Base-by-base conservation (phyloP, 805 yeast genomes). In the Yamadazyma insecticola region DNA sequence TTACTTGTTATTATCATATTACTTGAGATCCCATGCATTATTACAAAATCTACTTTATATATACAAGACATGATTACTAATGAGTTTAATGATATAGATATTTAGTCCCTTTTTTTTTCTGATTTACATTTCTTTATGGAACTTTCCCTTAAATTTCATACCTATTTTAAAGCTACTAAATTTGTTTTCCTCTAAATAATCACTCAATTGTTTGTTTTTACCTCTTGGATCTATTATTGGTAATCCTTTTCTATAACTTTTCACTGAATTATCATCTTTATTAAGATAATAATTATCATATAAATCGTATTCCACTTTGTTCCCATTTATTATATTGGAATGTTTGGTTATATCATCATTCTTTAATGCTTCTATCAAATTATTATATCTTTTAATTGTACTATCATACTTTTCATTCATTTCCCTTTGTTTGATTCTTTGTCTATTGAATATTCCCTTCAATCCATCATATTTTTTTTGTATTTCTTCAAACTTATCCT, bases 161-260 rank as follows among this genome's bases (percentile, higher is more conserved):
- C 57, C 70, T 53, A 57, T 41, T 28, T 36, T 47, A 41, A 44
- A 60, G 26, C 20, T 43, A 28, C 16, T 36, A 32, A 29, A 40
- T 36, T 3, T 53, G 2, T 22, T 36, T 5, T 53, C 52, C 20
- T 41, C 49, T 33, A 63, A 39, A 29, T 54, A 57, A 33, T 63
- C 69, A 3, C 55, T 57, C 29, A 64, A 43, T 11, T 43, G 40
- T 33, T 49, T 55, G 1, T 58, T 58, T 37, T 47, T 34, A 1
- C 62, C 63, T 6, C 33, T 24, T 16, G 61, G 39, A 13, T 53
- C 63, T 2, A 31, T 18, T 17, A 39, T 45, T 5, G 59, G 51
- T 11, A 57, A 30, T 3, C 56, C 60, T 2, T 16, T 38, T 15
- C 41, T 25, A 4, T 23, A 16, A 22, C 35, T 37, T 26, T 29